phyloP scores from a whole-genome alignment of 768 basidiomycete genomes.

The Naematelia aurantialba region DNA sequence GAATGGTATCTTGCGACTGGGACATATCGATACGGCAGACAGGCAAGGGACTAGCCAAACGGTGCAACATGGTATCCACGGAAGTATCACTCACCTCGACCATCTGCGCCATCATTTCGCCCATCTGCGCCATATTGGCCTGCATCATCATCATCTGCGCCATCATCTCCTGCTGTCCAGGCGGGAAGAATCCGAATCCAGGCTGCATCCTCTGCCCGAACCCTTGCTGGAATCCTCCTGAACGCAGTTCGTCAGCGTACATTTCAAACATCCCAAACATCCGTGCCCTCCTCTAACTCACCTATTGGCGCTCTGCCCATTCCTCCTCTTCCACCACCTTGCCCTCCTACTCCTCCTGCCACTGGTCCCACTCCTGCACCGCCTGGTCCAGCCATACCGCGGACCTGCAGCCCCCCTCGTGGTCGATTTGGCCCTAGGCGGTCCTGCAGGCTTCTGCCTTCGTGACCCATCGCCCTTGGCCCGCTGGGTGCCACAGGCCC shows the following conservation, averaged over 20 bases:
- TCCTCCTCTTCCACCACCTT: neutral
- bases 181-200: constrained; percentile 34
- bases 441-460: constrained; percentile 69
- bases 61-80: no score
- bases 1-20: neutral
- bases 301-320: constrained; percentile 9
- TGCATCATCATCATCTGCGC: constrained; percentile 93
- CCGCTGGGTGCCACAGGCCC: constrained; percentile 59
- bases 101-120: constrained; percentile 46
- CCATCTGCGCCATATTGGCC: constrained; percentile 61
- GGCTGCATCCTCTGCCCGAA: constrained; percentile 29
- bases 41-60: no score
- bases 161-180: constrained; percentile 60
- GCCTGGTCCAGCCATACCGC: constrained; percentile 23
- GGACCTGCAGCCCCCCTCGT: constrained; percentile 14
- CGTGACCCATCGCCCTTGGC: constrained; percentile 71
- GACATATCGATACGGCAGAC: no score
- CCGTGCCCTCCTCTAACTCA: constrained; percentile 2
- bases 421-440: constrained; percentile 58
- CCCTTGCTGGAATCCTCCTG: constrained; percentile 26
- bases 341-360: neutral
- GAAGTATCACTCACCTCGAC: constrained; percentile 32
- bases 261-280: no score
- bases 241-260: neutral
- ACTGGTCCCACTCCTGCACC: constrained; percentile 5